A percentile compares a stretch with the other conserved stretches of the same genome.
Conservation (phyloP, 1,284 basidiomycete genomes). For the Malassezia japonica region DNA sequence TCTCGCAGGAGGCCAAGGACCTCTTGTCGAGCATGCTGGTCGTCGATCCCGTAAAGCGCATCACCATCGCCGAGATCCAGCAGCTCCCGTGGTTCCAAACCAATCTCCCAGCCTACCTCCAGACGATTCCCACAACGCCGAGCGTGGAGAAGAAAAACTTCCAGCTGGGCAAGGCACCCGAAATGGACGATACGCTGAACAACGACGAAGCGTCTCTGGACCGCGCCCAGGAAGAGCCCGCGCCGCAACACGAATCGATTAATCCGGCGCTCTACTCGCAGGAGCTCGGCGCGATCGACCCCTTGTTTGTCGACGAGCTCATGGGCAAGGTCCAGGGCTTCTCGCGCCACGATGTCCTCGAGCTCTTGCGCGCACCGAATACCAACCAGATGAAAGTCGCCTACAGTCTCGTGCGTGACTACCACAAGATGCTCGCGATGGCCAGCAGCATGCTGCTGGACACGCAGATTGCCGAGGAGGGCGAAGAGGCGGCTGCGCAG, state of each 20-base stretch:
- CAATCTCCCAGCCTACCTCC: slow-evolving; percentile 47
- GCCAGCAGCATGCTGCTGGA: slow-evolving; percentile 9
- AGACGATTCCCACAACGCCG: slow-evolving; percentile 71
- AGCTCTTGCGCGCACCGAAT: slow-evolving; percentile 68
- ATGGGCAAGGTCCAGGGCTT: slow-evolving; percentile 66
- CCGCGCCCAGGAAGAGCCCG: neutral
- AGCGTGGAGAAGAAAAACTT: slow-evolving; percentile 25
- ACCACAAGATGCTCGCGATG: slow-evolving; percentile 72
- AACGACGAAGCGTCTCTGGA: neutral
- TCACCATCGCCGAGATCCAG: slow-evolving; percentile 43
- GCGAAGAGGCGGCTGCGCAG: slow-evolving; percentile 40
- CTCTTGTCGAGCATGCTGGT: slow-evolving; percentile 45
- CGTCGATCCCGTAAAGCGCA: slow-evolving; percentile 47
- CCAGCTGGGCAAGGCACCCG: slow-evolving; percentile 9
- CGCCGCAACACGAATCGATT: neutral
- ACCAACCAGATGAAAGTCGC: slow-evolving; percentile 95
- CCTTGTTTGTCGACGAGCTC: slow-evolving; percentile 75
- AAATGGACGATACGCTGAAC: slow-evolving; percentile 16
- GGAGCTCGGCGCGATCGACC: slow-evolving; percentile 73
- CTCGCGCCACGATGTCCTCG: slow-evolving; percentile 72
- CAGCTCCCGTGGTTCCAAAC: slow-evolving; percentile 45
- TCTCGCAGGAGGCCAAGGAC: slow-evolving; percentile 41
- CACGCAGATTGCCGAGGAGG: slow-evolving; percentile 16
- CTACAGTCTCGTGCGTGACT: slow-evolving; percentile 84
- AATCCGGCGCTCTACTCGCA: slow-evolving; percentile 15